Conservation (phyloP, 441 rosid species). For the Populus hybrid region DNA sequence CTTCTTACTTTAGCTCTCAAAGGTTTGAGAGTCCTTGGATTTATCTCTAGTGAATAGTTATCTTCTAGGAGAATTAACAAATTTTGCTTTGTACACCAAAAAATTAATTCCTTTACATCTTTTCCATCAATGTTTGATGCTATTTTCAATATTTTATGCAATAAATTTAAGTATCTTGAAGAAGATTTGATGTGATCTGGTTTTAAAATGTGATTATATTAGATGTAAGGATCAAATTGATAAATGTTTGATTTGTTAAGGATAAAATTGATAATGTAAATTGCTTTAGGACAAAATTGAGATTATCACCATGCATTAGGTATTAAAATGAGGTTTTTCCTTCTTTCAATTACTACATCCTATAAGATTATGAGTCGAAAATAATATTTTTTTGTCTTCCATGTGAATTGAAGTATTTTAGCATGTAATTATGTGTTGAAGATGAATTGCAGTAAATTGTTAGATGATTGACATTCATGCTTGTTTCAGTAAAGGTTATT, state of each 20-base stretch:
- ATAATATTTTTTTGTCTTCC: too few relatives aligned
- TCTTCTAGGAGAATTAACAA: neutral
- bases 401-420: too few relatives aligned
- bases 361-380: too few relatives aligned
- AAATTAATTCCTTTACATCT: neutral
- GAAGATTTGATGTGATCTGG: neutral
- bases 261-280: neutral
- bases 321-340: neutral
- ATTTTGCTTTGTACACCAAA: neutral
- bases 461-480: too few relatives aligned
- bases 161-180: neutral
- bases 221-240: neutral
- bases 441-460: too few relatives aligned
- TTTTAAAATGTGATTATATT: too few relatives aligned
- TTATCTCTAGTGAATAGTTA: neutral
- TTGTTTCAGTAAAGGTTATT: too few relatives aligned
- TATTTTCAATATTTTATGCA: neutral
- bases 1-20: neutral
- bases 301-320: neutral
- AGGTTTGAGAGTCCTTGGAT: neutral
- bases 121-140: neutral
- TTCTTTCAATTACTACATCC: too few relatives aligned
- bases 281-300: neutral
- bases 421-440: too few relatives aligned
- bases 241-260: neutral